Evolutionary conservation across 2,329 filamentous ascomycete species (phyloP).

Genomic region (Bipolaris sorokiniana): DNA sequence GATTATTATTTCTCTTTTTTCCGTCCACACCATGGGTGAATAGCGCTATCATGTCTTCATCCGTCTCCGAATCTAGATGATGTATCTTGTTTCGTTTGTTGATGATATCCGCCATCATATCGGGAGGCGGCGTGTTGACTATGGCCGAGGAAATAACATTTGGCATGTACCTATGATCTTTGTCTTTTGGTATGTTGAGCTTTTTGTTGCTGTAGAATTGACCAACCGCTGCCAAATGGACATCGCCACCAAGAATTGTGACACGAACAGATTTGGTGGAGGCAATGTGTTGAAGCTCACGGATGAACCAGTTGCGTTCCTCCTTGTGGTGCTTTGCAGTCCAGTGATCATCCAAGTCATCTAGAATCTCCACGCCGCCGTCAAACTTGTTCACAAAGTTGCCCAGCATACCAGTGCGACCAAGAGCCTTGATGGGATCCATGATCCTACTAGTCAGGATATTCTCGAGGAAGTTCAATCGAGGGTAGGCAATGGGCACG

Average conservation of each 20-base stretch:
- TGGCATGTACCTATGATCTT: conserved; percentile 94
- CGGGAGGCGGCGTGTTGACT: conserved; percentile 86
- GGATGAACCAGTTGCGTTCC: conserved; percentile 84
- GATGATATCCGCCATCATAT: conserved; percentile 85
- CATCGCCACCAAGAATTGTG: conserved; percentile 91
- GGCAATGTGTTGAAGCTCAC: conserved; percentile 90
- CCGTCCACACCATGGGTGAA: conserved; percentile 90
- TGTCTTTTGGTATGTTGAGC: conserved; percentile 74
- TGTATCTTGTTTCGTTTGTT: conserved; percentile 88
- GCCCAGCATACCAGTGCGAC: conserved; percentile 80
- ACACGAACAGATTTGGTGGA: conserved; percentile 90
- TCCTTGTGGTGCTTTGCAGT: conserved; percentile 93
- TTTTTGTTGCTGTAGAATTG: conserved; percentile 95
- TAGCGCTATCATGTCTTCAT: conserved; percentile 95
- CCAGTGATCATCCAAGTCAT: conserved; percentile 96
- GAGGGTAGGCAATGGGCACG: conserved; percentile 62
- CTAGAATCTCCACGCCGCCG: conserved; percentile 87
- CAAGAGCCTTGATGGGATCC: conserved; percentile 87
- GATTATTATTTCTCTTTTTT: conserved; percentile 88
- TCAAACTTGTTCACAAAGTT: conserved; percentile 86
- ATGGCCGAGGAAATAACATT: conserved; percentile 95
- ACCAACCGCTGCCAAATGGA: conserved; percentile 88
- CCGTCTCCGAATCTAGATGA: conserved; percentile 72
- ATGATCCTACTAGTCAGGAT: conserved; percentile 81
- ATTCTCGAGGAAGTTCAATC: conserved; percentile 66